A percentile compares a stretch with the other conserved stretches of the same genome.
phyloP scores from a whole-genome alignment of 495 filamentous ascomycete genomes.

The Bombardia bombarda region DNA sequence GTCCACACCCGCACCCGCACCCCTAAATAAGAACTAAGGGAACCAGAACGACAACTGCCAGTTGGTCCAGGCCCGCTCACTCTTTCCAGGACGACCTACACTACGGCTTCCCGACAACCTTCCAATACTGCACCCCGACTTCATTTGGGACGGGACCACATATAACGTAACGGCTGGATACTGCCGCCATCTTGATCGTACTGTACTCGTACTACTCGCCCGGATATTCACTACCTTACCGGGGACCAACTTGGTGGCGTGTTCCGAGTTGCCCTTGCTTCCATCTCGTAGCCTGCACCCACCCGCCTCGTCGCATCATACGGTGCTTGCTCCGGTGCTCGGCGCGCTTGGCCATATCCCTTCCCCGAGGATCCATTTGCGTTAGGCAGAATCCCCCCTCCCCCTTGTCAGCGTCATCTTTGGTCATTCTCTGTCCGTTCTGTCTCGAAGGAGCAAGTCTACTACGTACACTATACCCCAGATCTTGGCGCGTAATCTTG shows the following conservation, averaged over 20 bases:
- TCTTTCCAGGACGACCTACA: too few species aligned
- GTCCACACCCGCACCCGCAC: too few species aligned
- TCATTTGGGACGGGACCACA: neutral
- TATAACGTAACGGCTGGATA: neutral
- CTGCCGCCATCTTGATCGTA: neutral
- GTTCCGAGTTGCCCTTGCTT: neutral
- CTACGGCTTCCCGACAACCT: neutral
- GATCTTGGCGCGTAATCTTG: constrained; percentile 2
- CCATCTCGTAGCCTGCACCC: neutral
- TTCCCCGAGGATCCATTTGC: too few species aligned
- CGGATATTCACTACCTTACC: neutral
- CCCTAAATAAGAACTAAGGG: too few species aligned
- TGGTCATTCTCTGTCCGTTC: neutral
- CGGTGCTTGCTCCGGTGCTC: neutral
- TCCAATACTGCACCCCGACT: neutral
- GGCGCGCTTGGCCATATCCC: neutral
- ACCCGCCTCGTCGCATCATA: neutral
- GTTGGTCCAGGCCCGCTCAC: too few species aligned
- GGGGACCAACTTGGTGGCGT: neutral
- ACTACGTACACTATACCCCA: neutral
- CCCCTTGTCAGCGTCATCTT: too few species aligned
- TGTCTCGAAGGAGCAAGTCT: neutral
- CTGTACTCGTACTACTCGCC: neutral
- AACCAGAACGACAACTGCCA: too few species aligned
- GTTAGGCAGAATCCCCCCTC: too few species aligned